Conservation (phyloP, 2,329 filamentous ascomycete genomes). For the Aspergillus aculeatinus region DNA sequence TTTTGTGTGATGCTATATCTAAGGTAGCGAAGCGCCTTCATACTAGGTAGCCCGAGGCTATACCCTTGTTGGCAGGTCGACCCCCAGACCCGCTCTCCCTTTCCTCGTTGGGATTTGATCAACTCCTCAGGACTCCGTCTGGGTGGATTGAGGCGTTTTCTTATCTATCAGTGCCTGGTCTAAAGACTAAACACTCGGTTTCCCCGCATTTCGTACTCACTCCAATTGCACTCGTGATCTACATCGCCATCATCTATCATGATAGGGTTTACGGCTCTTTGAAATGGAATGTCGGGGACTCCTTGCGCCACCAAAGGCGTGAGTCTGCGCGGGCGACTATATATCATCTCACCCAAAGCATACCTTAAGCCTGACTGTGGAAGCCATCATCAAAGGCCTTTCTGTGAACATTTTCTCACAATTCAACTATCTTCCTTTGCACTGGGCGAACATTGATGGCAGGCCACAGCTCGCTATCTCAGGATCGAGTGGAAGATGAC, state of each 20-base stretch:
- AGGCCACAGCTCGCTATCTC: not conserved
- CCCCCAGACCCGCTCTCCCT: constrained; percentile 5
- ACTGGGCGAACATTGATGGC: constrained; percentile 15
- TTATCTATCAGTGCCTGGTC: not conserved
- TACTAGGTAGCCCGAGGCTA: not conserved
- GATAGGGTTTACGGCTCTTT: not conserved
- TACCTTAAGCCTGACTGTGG: not conserved
- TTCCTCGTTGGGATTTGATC: not conserved
- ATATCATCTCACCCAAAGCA: not conserved
- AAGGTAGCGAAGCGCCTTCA: not conserved
- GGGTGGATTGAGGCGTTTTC: not conserved
- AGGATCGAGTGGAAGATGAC: not conserved
- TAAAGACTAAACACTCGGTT: not conserved
- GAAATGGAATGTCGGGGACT: not conserved
- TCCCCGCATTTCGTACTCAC: not conserved
- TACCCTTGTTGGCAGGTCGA: constrained; percentile 23
- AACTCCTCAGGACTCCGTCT: not conserved
- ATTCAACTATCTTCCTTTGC: not conserved
- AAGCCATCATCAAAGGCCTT: not conserved
- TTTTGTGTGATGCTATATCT: not conserved
- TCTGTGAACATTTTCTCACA: no score
- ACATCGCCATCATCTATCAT: not conserved
- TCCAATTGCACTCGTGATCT: not conserved
- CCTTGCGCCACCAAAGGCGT: not conserved
- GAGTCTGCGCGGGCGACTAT: not conserved